These are phyloP conservation scores for Ganoderma lingzhi DNA, from an alignment of 1,284 basidiomycete species.

Conservation along the genomic window DNA sequence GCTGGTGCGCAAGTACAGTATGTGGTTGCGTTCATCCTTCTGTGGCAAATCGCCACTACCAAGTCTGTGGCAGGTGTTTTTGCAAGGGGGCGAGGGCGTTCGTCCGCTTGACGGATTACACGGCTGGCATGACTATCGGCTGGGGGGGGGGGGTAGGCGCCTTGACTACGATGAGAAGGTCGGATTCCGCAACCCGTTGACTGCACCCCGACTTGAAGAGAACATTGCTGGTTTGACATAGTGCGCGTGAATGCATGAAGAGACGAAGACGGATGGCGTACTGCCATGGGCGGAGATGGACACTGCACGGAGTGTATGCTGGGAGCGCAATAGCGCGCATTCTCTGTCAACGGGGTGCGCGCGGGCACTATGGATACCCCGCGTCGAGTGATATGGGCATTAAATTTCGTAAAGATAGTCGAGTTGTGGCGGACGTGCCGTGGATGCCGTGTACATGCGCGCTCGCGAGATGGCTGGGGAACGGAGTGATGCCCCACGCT, in stretches of 20 bases:
- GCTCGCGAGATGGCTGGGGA: neutral
- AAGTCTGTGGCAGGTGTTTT: neutral
- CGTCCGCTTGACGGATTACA: neutral
- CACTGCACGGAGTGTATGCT: neutral
- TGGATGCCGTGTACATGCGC: neutral
- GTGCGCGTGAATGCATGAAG: neutral
- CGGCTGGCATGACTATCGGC: neutral
- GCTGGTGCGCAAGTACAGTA: neutral
- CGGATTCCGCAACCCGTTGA: neutral
- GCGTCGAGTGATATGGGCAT: neutral
- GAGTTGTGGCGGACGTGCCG: slow-evolving; percentile 2
- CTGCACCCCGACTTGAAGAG: neutral
- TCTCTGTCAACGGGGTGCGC: neutral
- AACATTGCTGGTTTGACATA: neutral
- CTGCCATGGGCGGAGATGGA: slow-evolving; percentile 9
- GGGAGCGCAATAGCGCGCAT: neutral
- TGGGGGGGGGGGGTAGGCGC: neutral
- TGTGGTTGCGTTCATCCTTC: neutral
- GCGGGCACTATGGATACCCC: slow-evolving; percentile 7
- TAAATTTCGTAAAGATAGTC: neutral
- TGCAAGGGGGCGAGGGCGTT: neutral
- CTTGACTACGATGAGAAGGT: slow-evolving; percentile 6
- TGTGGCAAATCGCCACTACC: slow-evolving; percentile 1
- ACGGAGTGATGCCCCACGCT: neutral
- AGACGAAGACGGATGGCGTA: neutral